Percentiles rank a stretch among this genome's conserved stretches.
Evolutionary conservation across 2,329 filamentous ascomycete genomes (phyloP).

Genomic region (Aspergillus quadricinctus): DNA sequence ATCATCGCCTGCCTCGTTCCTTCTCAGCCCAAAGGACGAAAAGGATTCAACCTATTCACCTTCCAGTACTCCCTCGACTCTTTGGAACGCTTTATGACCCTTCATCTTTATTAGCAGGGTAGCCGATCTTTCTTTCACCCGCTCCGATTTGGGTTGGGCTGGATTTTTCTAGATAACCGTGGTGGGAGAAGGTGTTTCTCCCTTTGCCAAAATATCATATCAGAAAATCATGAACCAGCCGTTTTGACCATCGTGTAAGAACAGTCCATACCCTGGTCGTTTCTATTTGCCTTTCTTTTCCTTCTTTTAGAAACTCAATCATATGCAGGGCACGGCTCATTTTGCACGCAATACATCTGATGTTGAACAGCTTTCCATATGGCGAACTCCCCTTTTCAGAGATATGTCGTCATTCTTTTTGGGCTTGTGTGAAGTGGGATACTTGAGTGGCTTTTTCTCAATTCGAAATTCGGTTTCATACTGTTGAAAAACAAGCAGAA

Average conservation of each 20-base stretch:
- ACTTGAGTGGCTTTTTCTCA: constrained; percentile 34
- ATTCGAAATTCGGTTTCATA: constrained; percentile 27
- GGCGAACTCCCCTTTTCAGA: constrained; percentile 39
- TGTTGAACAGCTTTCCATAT: constrained; percentile 32
- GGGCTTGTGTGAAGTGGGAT: constrained; percentile 41
- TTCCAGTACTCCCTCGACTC: constrained; percentile 2
- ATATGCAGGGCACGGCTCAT: constrained; percentile 2
- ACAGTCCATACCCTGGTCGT: constrained; percentile 5
- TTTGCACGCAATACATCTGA: constrained; percentile 16
- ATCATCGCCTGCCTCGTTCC: constrained; percentile 11
- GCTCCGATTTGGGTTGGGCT: neutral
- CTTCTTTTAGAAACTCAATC: neutral
- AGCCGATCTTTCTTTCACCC: neutral
- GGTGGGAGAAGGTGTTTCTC: constrained; percentile 6
- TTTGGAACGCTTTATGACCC: neutral
- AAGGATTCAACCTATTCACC: constrained; percentile 2
- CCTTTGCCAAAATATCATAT: constrained; percentile 4
- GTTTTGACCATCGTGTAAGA: constrained; percentile 23
- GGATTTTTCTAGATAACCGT: neutral
- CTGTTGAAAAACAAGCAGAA: constrained; percentile 12
- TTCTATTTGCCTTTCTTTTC: neutral
- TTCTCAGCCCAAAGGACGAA: constrained; percentile 15
- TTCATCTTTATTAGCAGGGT: neutral
- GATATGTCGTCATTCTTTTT: constrained; percentile 44
- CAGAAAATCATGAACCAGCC: constrained; percentile 15